Conservation (phyloP, 2,329 filamentous ascomycete genomes). For the Claviceps quebecensis region DNA sequence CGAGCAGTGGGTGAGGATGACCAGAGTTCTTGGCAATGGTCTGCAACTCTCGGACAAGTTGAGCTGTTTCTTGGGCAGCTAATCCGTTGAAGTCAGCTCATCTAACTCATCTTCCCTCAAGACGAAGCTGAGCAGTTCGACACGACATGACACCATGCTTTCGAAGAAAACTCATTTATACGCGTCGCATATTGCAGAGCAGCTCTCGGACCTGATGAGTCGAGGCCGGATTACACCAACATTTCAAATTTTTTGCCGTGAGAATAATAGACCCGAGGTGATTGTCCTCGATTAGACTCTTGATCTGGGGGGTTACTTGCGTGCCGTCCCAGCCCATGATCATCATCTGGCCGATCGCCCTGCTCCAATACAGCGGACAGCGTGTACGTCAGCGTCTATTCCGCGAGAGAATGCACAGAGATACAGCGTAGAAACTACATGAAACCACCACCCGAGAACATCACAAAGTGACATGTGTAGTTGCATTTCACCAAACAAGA, state of each 20-base stretch:
- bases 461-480: too few relatives aligned
- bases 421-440: not conserved
- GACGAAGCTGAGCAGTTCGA: not conserved
- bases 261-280: constrained; percentile 80
- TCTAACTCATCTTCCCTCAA: not conserved
- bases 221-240: constrained; percentile 30
- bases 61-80: constrained; percentile 86
- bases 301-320: constrained; percentile 70
- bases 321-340: constrained; percentile 82
- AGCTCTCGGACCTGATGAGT: not conserved
- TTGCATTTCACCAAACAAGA: not conserved
- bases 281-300: constrained; percentile 64
- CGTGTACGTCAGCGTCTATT: constrained; percentile 2
- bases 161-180: not conserved
- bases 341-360: constrained; percentile 62
- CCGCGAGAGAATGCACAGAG: not conserved
- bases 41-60: constrained; percentile 80
- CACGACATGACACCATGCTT: not conserved
- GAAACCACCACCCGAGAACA: too few relatives aligned
- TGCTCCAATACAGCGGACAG: constrained; percentile 15
- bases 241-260: constrained; percentile 75
- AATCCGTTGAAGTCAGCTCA: constrained; percentile 16
- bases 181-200: not conserved
- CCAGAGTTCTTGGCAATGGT: constrained; percentile 82
- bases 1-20: constrained; percentile 76